Evolutionary conservation across 1,284 basidiomycete species (phyloP).

Genomic region (Irpex sp.): DNA sequence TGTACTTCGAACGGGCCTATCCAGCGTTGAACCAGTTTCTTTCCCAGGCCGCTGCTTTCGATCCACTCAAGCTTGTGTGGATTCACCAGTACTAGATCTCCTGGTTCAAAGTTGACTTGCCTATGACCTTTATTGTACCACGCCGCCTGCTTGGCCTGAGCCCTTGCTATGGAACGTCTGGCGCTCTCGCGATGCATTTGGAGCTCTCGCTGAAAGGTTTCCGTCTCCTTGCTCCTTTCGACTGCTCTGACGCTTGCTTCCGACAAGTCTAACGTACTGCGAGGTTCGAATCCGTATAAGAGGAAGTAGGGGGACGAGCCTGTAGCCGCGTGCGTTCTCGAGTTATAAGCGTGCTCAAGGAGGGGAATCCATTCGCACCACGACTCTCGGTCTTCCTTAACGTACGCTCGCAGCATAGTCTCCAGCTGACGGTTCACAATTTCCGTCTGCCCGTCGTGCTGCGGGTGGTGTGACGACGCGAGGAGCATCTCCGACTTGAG

Average conservation of each 20-base stretch:
- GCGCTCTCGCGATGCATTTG: slow-evolving; percentile 12
- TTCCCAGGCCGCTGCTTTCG: slow-evolving; percentile 22
- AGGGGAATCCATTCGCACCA: background rate
- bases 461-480: slow-evolving; percentile 22
- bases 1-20: slow-evolving; percentile 6
- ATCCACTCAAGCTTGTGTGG: slow-evolving; percentile 24
- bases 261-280: background rate
- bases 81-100: slow-evolving; percentile 26
- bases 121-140: slow-evolving; percentile 8
- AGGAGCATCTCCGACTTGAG: slow-evolving; percentile 17
- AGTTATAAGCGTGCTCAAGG: background rate
- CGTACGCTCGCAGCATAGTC: background rate
- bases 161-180: slow-evolving; percentile 12
- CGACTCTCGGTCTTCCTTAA: background rate
- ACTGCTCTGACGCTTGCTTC: background rate
- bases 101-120: slow-evolving; percentile 15
- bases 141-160: slow-evolving; percentile 10
- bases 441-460: slow-evolving; percentile 18
- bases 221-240: background rate
- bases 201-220: background rate
- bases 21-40: slow-evolving; percentile 24
- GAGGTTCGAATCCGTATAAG: background rate
- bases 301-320: background rate
- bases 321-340: background rate
- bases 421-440: slow-evolving; percentile 12